phyloP scores from a whole-genome alignment of 768 basidiomycete species.

The Lactarius pseudohatsudake region DNA sequence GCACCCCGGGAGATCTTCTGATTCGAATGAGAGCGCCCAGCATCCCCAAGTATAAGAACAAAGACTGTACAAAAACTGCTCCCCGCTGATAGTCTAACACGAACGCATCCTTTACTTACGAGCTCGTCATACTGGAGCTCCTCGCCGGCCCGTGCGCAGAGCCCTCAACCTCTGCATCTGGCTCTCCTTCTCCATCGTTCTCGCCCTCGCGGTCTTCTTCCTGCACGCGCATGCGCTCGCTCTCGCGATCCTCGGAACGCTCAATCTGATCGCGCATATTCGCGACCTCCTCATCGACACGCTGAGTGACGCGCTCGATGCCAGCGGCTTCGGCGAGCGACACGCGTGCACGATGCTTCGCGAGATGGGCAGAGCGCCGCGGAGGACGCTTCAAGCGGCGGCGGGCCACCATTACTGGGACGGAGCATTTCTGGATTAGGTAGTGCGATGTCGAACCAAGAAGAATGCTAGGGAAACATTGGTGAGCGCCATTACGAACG shows the following conservation, averaged over 20 bases:
- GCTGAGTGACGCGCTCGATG: conserved; percentile 83
- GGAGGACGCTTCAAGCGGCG: conserved; percentile 87
- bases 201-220: conserved; percentile 23
- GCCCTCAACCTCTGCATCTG: conserved; percentile 25
- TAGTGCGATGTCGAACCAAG: conserved; percentile 96
- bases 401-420: conserved; percentile 96
- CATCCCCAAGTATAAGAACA: not conserved
- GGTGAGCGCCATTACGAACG: conserved; percentile 11
- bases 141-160: conserved; percentile 24
- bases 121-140: conserved; percentile 21
- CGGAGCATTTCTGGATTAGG: conserved; percentile 90
- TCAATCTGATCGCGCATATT: conserved; percentile 77
- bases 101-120: conserved; percentile 6
- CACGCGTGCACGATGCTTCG: conserved; percentile 77
- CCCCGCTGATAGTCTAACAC: conserved; percentile 3
- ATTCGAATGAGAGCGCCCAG: conserved; percentile 4
- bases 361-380: conserved; percentile 74
- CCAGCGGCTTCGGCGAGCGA: conserved; percentile 82
- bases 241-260: conserved; percentile 53
- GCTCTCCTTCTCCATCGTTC: conserved; percentile 21
- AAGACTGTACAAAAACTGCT: conserved; percentile 1
- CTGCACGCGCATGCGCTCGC: conserved; percentile 26
- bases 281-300: conserved; percentile 84
- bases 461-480: conserved; percentile 58
- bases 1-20: not conserved